Percentiles rank a stretch among this genome's conserved stretches.
phyloP scores from a whole-genome alignment of 164 flowering plant species.

The Tinospora cordifolia region DNA sequence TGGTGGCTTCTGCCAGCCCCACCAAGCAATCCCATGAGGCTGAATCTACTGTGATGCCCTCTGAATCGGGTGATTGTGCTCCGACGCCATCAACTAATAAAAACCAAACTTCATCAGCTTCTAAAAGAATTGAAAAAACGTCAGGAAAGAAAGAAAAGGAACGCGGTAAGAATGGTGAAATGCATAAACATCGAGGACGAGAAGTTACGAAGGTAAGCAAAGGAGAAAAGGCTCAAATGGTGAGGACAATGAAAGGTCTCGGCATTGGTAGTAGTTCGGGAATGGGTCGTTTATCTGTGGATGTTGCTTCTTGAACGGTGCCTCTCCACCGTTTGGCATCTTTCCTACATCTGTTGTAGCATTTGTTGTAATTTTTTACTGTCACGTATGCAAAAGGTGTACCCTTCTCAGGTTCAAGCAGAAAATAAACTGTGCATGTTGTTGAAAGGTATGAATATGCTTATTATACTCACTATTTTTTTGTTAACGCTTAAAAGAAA shows the following conservation, averaged over 20 bases:
- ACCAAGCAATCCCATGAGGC: slow-evolving; percentile 9
- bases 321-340: not conserved
- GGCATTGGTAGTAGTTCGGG: slow-evolving; percentile 17
- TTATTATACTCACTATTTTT: not conserved
- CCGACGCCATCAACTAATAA: slow-evolving; percentile 10
- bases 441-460: not conserved
- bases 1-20: not conserved
- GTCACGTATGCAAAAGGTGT: not conserved
- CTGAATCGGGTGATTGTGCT: slow-evolving; percentile 10
- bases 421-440: slow-evolving; percentile 1
- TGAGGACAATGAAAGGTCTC: slow-evolving; percentile 20
- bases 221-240: slow-evolving; percentile 20
- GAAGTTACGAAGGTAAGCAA: slow-evolving; percentile 19
- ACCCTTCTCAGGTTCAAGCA: not conserved
- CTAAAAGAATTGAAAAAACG: slow-evolving; percentile 1
- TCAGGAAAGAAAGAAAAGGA: slow-evolving; percentile 20
- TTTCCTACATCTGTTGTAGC: not conserved
- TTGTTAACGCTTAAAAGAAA: not conserved
- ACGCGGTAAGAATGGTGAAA: slow-evolving; percentile 6
- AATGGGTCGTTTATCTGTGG: slow-evolving; percentile 20
- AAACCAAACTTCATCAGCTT: slow-evolving; percentile 2
- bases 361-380: not conserved
- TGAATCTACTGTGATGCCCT: not conserved
- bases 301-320: slow-evolving; percentile 24
- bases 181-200: slow-evolving; percentile 14